phyloP scores from a whole-genome alignment of 208 protist species.

The Leishmania tarentolae region DNA sequence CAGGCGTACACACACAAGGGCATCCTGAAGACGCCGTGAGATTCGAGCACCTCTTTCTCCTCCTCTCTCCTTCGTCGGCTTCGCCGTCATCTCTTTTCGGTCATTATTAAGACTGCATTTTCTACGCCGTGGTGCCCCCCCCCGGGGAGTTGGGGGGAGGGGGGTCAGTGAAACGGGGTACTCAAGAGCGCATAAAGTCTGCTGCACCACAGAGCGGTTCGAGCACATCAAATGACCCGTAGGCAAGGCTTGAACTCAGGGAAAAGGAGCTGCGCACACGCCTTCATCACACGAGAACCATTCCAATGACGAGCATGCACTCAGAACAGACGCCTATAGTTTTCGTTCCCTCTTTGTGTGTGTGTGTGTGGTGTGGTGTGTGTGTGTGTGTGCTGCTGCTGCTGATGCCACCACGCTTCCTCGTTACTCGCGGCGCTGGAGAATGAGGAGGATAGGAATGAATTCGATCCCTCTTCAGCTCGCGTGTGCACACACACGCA shows the following conservation, averaged over 20 bases:
- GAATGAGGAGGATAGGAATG: neutral
- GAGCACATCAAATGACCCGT: neutral
- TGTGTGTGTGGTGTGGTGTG: no score
- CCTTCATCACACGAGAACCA: neutral
- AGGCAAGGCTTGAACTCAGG: neutral
- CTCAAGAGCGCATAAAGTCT: neutral
- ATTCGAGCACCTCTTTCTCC: neutral
- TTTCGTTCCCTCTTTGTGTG: neutral
- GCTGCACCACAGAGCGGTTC: neutral
- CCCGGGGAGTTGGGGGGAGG: neutral
- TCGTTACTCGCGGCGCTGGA: neutral
- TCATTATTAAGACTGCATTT: neutral
- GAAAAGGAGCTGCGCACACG: neutral
- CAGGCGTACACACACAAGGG: neutral
- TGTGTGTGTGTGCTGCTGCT: neutral
- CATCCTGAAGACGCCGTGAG: neutral
- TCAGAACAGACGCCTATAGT: neutral
- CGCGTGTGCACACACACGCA: neutral
- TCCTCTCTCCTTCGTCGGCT: neutral
- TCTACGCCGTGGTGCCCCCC: neutral
- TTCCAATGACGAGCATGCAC: neutral
- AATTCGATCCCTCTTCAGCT: neutral
- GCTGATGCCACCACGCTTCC: neutral
- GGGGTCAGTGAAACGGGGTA: neutral
- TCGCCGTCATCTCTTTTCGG: neutral